Base-by-base conservation (phyloP, 345 rosid genomes). In the Jatropha curcas region DNA sequence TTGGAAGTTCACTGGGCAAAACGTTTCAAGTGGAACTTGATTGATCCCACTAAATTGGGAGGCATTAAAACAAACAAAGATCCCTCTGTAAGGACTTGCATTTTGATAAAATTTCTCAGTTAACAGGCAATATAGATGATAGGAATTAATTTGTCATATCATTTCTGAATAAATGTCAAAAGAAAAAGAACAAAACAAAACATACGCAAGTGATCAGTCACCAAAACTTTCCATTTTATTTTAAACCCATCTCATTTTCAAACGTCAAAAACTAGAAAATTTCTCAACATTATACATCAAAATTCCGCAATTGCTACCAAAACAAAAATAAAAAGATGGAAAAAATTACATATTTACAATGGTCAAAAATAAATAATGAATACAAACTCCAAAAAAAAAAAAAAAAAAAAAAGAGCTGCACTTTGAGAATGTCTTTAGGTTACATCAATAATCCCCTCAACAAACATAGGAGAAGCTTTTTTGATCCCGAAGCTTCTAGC, bases 261-360 rank as follows among this genome's bases (percentile, higher is more conserved):
- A 31, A 46, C 22, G 4, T 11, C 24, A 7, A 4, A 27, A 41
- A 24, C 35, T 9, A 30, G 30, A 48, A 67, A 69, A 41, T 41
- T 41, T 41, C 65, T 33, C 35, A 53, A 31, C 25, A 13, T 45
- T 39, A 37, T 50, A 31, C 63, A 62, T 63, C 39, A 61, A 53
- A 63, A 41, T 53, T n/a, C n/a, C 7, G 31, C 57, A 62, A 11
- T 34, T 9, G 48, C 63, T 1, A 19, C 19, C 3, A 30, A 22
- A 27, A 61, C 0, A 20, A n/a, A n/a, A n/a, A n/a, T n/a, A n/a
- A n/a, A n/a, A n/a, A n/a, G n/a, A n/a, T n/a, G n/a, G 20, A 20
- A 34, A 8, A 30, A 76, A 53, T 53, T 63, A 19, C 74, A 61
- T 31, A 63, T 70, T 62, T 76, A 76, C 79, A 76, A 51, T 9